A percentile compares a stretch with the other conserved stretches of the same genome.
Evolutionary conservation across 805 yeast species (phyloP).

Genomic region (Tetrapisispora iriomotensis): DNA sequence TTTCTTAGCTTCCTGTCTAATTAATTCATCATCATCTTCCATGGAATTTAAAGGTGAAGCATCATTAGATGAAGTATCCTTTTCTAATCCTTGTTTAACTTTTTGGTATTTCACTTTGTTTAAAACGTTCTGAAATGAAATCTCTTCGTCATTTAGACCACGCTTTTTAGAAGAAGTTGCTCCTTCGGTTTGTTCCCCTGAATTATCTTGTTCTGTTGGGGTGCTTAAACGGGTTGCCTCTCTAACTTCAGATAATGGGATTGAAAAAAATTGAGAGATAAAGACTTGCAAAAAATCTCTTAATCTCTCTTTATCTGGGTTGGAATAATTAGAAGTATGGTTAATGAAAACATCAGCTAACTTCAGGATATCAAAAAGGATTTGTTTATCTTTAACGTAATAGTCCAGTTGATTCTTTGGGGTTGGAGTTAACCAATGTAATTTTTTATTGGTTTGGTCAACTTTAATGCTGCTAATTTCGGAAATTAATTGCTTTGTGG

Average conservation of each 20-base stretch:
- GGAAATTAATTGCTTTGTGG: conserved; percentile 81
- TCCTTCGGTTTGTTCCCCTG: conserved; percentile 6
- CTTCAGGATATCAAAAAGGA: conserved; percentile 63
- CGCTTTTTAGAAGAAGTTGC: conserved; percentile 26
- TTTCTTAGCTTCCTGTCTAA: conserved; percentile 23
- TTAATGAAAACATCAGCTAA: conserved; percentile 58
- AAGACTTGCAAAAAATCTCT: conserved; percentile 63
- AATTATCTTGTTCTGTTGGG: conserved; percentile 12
- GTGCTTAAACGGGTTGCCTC: conserved; percentile 23
- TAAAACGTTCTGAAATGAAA: conserved; percentile 18
- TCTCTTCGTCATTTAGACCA: conserved; percentile 12
- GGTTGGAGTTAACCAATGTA: conserved; percentile 76
- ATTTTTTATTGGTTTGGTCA: conserved; percentile 79
- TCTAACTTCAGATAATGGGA: conserved; percentile 42
- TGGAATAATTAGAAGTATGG: conserved; percentile 65
- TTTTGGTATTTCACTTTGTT: conserved; percentile 34
- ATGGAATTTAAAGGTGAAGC: conserved; percentile 13
- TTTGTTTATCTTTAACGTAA: conserved; percentile 51
- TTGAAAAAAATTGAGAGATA: conserved; percentile 59
- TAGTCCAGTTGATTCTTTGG: conserved; percentile 70
- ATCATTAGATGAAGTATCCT: conserved; percentile 16
- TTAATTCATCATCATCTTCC: conserved; percentile 27
- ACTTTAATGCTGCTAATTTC: conserved; percentile 88
- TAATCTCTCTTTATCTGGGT: conserved; percentile 69
- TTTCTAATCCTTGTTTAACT: conserved; percentile 12